Conservation (phyloP, 371 early-diverging fungal genomes). For the Mucor saturninus region DNA sequence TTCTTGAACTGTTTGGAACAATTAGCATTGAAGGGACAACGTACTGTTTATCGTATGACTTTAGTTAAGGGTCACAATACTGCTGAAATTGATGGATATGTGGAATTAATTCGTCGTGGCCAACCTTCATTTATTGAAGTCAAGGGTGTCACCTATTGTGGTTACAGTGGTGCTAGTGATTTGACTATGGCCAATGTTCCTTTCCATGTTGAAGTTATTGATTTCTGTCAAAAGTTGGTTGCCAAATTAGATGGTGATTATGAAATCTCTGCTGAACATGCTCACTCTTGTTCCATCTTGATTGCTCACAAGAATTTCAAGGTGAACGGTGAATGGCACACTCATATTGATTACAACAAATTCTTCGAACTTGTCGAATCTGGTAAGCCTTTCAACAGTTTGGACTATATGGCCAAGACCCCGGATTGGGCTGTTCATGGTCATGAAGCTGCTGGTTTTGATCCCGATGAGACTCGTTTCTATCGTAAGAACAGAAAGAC, state of each 20-base stretch:
- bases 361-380: slow-evolving; percentile 73
- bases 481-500: slow-evolving; percentile 64
- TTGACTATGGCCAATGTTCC: slow-evolving; percentile 80
- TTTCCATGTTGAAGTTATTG: slow-evolving; percentile 79
- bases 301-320: slow-evolving; percentile 74
- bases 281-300: slow-evolving; percentile 77
- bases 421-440: slow-evolving; percentile 83
- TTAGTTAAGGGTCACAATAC: slow-evolving; percentile 82
- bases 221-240: slow-evolving; percentile 68
- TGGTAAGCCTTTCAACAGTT: slow-evolving; percentile 66
- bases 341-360: slow-evolving; percentile 80
- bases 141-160: slow-evolving; percentile 77
- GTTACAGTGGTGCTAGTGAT: slow-evolving; percentile 69
- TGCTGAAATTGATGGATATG: slow-evolving; percentile 75
- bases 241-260: slow-evolving; percentile 65
- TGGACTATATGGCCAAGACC: slow-evolving; percentile 77
- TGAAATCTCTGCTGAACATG: slow-evolving; percentile 78
- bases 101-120: slow-evolving; percentile 72
- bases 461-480: slow-evolving; percentile 74
- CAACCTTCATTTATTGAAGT: slow-evolving; percentile 83
- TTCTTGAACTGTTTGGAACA: slow-evolving; percentile 74
- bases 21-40: slow-evolving; percentile 69
- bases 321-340: slow-evolving; percentile 76
- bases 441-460: slow-evolving; percentile 76
- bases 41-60: slow-evolving; percentile 81